phyloP scores from a whole-genome alignment of 768 basidiomycete species.

The Lactifluus hygrophoroides region DNA sequence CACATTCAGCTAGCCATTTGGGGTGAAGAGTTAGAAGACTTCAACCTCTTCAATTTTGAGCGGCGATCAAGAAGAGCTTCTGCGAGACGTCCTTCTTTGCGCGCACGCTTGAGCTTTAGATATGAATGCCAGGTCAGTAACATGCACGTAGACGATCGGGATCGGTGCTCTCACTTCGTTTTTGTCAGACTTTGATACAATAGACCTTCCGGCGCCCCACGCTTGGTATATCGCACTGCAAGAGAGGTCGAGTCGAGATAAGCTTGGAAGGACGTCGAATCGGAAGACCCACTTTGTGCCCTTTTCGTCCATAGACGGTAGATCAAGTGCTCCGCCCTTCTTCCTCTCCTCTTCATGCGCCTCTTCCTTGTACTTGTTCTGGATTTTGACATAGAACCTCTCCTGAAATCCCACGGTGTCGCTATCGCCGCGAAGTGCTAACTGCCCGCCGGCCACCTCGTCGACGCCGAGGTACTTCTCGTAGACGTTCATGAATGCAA shows the following conservation, averaged over 20 bases:
- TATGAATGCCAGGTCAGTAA: conserved; percentile 11
- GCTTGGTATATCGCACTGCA: conserved; percentile 65
- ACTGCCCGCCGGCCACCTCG: conserved; percentile 74
- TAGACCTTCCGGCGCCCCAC: conserved; percentile 73
- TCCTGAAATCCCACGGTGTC: conserved; percentile 81
- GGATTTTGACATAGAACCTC: conserved; percentile 83
- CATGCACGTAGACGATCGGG: not conserved
- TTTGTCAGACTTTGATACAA: conserved; percentile 64
- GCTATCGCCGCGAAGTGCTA: conserved; percentile 75
- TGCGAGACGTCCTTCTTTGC: conserved; percentile 70
- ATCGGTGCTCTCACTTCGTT: conserved; percentile 45
- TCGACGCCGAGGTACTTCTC: conserved; percentile 83
- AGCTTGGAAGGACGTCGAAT: not conserved
- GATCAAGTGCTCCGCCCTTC: conserved; percentile 32
- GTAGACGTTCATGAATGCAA: conserved; percentile 81
- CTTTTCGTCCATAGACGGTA: conserved; percentile 53
- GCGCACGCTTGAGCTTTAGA: conserved; percentile 62
- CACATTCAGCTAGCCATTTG: conserved; percentile 5
- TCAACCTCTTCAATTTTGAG: conserved; percentile 74
- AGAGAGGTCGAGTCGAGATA: conserved; percentile 2
- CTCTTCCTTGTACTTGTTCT: conserved; percentile 82
- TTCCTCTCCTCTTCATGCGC: conserved; percentile 51
- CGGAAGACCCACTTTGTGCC: conserved; percentile 53
- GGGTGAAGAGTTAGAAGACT: conserved; percentile 5
- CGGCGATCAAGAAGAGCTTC: conserved; percentile 75